Base-by-base conservation (phyloP, 306 rosid genomes). In the Quercus gilva region DNA sequence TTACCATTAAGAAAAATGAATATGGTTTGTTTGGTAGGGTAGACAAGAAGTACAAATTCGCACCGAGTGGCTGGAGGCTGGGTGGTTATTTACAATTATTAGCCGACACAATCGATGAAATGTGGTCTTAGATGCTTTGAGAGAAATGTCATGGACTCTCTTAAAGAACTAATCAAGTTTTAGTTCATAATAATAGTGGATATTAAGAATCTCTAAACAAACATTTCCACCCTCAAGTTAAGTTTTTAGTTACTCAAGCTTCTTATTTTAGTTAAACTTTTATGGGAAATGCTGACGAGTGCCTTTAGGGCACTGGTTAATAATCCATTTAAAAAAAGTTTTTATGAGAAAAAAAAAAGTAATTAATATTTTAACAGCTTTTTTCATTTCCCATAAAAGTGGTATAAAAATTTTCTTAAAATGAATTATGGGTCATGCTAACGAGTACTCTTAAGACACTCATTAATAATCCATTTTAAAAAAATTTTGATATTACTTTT, bases 81-180 rank as follows among this genome's bases (percentile, higher is more conserved):
- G 85, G 83, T 60, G 55, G 41, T 78, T 72, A 35, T 43, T 69
- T 63, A 75, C 75, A 78, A 58, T 76, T 74, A 82, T 85, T 55
- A 75, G 78, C 73, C 86, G 91, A 83, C 88, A 86, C 74, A 53
- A 77, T 63, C 77, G 61, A 79, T 53, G 70, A 21, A 79, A 83
- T 67, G 45, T 33, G 53, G 53, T 13, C 17, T 49, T 12, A 13
- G 5, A 49, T 3, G 79, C 31, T 23, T n/a, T 41, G 64, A 80
- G 78, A 64, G 75, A 60, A 57, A 80, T 76, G 74, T 56, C 57
- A 55, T 41, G 74, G 79, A 78, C 69, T 68, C 74, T 49, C n/a
- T 72, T 71, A 11, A 20, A 18, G 41, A 60, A 76, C 43, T 77
- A 71, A 71, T 68, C 73, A 78, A 64, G 59, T 68, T 74, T 20